Base-by-base conservation (phyloP, 192 early-diverging fungal species). In the Thamnidium elegans region DNA sequence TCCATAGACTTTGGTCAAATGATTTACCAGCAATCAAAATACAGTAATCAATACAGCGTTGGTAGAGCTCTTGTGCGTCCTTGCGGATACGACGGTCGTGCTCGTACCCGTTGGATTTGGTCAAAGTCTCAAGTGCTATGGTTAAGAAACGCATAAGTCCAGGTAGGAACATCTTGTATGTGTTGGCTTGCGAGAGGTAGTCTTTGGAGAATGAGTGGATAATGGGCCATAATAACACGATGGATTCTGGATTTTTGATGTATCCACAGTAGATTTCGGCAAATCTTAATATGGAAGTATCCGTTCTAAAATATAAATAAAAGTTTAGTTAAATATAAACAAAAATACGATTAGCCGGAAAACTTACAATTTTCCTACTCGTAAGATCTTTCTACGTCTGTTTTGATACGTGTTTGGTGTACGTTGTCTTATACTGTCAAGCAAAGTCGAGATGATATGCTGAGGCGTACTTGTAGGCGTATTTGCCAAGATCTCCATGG, bases 21-120 rank as follows among this genome's bases (percentile, higher is more conserved):
- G 89, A 80, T 17, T 86, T 84, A 8, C 91, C 93, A 0, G 84
- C 84, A 56, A 90, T 86, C 46, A 88, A 72, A 17, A 92, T 85
- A 65, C 91, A 91, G 32, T 83, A 84, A 53, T 94, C 93, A 21
- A 88, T 67, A 46, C 88, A 79, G 3, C 84, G 76, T 56, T 78
- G 74, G 53, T 83, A 86, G 3, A 79, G 51, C 20, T 86, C 84
- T 44, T 86, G 78, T 11, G 78, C 82, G 32, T 89, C 87, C 32
- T 74, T 78, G 0, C 86, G 75, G 30, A 80, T 70, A 47, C 84
- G 76, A 51, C 84, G 89, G 53, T 91, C 89, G 7, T 88, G 83
- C 4, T 79, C 67, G 2, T 73, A 81, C 7, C 82, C 65, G 32
- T 77, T 81, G 0, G 51, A 66, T 46, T 43, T 34, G 3, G 32